Percentiles rank a stretch among this genome's conserved stretches.
phyloP scores from a whole-genome alignment of 116 monocot genomes.

The Zostera marina region DNA sequence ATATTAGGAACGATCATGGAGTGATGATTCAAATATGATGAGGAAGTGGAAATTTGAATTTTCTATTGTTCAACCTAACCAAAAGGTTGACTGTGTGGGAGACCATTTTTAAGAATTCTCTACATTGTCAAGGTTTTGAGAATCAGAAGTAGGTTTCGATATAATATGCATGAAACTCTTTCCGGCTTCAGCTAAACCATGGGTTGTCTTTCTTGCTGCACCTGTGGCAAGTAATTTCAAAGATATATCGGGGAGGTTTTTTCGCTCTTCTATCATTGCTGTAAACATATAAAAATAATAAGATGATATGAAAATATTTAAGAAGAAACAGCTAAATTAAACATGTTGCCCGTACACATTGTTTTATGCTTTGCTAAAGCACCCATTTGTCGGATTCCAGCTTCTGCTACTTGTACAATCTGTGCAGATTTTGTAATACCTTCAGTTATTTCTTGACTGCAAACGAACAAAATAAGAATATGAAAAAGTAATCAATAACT shows the following conservation, averaged over 20 bases:
- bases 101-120: constrained; percentile 11
- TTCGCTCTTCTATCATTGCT: constrained; percentile 85
- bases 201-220: constrained; percentile 57
- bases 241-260: constrained; percentile 51
- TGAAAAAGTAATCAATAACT: not conserved
- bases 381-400: constrained; percentile 72
- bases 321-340: not conserved
- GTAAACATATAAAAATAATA: constrained; percentile 2
- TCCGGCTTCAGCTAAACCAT: constrained; percentile 34
- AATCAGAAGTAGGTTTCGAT: constrained; percentile 10
- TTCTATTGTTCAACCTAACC: no score
- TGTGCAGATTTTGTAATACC: constrained; percentile 78
- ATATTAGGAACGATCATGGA: no score
- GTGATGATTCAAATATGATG: no score
- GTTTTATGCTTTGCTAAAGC: constrained; percentile 44
- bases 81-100: no score
- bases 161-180: constrained; percentile 46
- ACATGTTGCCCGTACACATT: constrained; percentile 29
- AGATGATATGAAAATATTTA: not conserved
- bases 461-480: not conserved
- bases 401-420: constrained; percentile 68
- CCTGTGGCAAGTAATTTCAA: constrained; percentile 45
- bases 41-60: no score
- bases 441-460: constrained; percentile 77
- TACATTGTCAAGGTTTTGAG: constrained; percentile 5